Conservation (phyloP, 2,329 filamentous ascomycete genomes). For the Furcasterigmium furcatum region DNA sequence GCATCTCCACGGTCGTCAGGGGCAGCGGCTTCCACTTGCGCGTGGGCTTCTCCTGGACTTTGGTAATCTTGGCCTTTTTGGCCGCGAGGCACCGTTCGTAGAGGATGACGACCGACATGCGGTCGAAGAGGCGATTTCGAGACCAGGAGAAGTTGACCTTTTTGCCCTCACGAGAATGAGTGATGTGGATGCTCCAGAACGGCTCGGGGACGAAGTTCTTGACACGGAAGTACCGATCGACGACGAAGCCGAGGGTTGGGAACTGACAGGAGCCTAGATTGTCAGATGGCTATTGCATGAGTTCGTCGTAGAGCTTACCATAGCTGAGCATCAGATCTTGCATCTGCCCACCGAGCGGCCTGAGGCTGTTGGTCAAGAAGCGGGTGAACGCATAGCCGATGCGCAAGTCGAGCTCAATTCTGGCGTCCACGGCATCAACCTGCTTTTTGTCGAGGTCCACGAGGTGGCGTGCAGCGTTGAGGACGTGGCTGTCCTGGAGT, state of each 20-base stretch:
- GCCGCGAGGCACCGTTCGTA: constrained; percentile 82
- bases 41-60: constrained; percentile 86
- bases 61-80: constrained; percentile 74
- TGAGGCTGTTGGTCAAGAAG: constrained; percentile 77
- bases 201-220: constrained; percentile 88
- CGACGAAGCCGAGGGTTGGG: constrained; percentile 92
- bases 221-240: constrained; percentile 92
- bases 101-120: constrained; percentile 73
- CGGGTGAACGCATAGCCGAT: constrained; percentile 93
- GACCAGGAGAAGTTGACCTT: constrained; percentile 84
- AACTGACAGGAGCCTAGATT: constrained; percentile 83
- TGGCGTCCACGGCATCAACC: constrained; percentile 80
- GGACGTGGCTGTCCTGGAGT: constrained; percentile 63
- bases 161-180: constrained; percentile 72
- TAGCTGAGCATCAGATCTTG: constrained; percentile 73
- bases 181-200: constrained; percentile 90
- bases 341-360: constrained; percentile 65
- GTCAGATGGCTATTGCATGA: constrained; percentile 6
- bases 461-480: constrained; percentile 76
- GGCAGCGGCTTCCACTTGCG: constrained; percentile 93
- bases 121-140: constrained; percentile 81
- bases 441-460: constrained; percentile 79
- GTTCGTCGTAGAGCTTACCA: constrained; percentile 46
- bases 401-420: constrained; percentile 88
- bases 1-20: constrained; percentile 90